Base-by-base conservation (phyloP, 306 rosid species). In the Cotoneaster glaucophyllus region DNA sequence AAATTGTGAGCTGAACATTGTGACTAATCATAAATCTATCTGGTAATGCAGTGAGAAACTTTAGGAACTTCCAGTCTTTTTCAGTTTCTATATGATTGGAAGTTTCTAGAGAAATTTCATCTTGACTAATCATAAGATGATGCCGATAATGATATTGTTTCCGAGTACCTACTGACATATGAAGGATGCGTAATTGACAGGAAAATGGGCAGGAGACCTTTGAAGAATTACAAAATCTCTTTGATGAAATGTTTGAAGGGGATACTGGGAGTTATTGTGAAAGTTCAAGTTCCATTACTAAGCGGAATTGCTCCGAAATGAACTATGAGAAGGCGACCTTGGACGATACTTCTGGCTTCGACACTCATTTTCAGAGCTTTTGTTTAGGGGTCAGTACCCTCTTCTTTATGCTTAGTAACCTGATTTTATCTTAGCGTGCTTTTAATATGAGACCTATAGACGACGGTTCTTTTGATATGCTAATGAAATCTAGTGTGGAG, bases 201-300 rank as follows among this genome's bases (percentile, higher is more conserved):
- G 92, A 86, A 83, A 86, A 79, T 64, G 92, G 91, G 72, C 88
- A 77, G 73, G 98, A 96, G 79, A 96, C 84, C 61, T 92, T 96
- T 63, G 97, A 96, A 84, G 90, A 96, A 67, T 71, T 96, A 80
- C 91, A 92, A 39, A 89, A 89, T n/a, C 75, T 96, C 52, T 96
- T 96, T 78, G 86, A 87, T 52, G 98, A 96, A 75, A 89, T 96
- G 90, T 85, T 96, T 73, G 86, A 84, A 67, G 92, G 83, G 0
- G 90, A 88, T 44, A 64, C 72, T 41, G 91, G 82, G 24, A 63
- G 86, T 32, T 69, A 76, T 15, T 71, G 72, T 13, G 90, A 77
- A 62, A 81, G 62, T 71, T 85, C 88, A 2, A 67, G 74, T 65
- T 89, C 96, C 14, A 83, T 5, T 22, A 90, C 87, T 83, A 92